Percentiles rank a stretch among this genome's conserved stretches.
phyloP scores from a whole-genome alignment of 1,284 basidiomycete genomes.

The Moesziomyces sp. region DNA sequence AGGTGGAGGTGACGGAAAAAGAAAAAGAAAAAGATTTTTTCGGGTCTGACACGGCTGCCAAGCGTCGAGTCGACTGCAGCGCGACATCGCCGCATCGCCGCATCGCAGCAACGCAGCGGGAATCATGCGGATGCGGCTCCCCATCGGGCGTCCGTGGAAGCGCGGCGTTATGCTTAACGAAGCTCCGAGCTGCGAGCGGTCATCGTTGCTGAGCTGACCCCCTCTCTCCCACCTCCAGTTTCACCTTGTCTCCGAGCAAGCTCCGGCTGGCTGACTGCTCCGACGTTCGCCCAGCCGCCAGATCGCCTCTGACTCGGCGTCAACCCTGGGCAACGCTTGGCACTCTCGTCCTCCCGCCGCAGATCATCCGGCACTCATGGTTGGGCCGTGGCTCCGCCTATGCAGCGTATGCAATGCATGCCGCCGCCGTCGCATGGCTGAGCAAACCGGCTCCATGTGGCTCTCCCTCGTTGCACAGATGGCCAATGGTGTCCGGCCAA shows the following conservation, averaged over 20 bases:
- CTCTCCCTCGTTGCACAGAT: too few relatives aligned
- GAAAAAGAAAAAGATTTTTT: neutral
- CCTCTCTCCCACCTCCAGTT: neutral
- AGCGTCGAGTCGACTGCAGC: too few relatives aligned
- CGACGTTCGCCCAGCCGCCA: neutral
- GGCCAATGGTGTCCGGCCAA: neutral
- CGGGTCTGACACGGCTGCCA: too few relatives aligned
- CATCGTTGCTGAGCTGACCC: neutral
- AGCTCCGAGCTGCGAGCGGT: neutral
- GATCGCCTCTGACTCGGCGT: neutral
- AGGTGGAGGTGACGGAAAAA: neutral
- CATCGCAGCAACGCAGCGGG: neutral
- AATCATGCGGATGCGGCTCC: slow-evolving; percentile 1
- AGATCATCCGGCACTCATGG: neutral
- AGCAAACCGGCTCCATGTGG: neutral
- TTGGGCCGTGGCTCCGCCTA: too few relatives aligned
- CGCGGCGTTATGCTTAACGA: neutral
- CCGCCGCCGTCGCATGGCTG: neutral
- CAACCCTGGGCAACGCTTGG: neutral
- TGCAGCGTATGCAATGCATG: neutral
- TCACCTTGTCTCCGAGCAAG: neutral
- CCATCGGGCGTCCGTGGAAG: neutral
- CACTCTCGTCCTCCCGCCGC: neutral
- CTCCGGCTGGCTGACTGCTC: neutral
- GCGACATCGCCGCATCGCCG: too few relatives aligned